Conservation (phyloP, 2,329 filamentous ascomycete species). For the Talaromyces sp. region DNA sequence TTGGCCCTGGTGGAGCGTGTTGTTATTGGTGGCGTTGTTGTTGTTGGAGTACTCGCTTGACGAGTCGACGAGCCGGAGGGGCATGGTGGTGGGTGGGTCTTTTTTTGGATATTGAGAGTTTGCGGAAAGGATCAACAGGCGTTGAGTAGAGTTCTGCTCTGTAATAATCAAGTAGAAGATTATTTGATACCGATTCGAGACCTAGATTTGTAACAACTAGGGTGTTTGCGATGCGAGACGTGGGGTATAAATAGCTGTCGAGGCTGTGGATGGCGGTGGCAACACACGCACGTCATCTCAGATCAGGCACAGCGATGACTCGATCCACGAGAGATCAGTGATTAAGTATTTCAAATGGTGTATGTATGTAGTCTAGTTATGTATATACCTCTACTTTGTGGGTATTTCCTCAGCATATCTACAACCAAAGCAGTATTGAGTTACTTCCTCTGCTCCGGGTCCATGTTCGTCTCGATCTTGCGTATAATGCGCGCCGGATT, state of each 20-base stretch:
- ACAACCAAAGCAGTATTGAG: no score
- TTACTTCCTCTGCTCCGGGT: background rate
- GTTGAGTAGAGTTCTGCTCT: background rate
- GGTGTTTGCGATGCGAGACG: background rate
- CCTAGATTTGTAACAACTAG: background rate
- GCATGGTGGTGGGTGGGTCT: background rate
- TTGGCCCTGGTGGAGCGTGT: background rate
- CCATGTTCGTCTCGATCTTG: slow-evolving; percentile 34
- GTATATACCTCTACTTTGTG: background rate
- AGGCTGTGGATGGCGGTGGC: background rate
- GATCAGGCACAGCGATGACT: background rate
- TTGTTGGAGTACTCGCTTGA: background rate
- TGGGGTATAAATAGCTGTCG: background rate
- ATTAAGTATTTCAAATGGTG: no score
- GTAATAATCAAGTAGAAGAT: background rate
- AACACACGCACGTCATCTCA: background rate
- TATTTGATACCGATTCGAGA: background rate
- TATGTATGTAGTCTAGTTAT: no score
- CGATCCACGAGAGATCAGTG: background rate
- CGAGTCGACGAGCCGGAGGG: background rate
- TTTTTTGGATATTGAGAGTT: background rate
- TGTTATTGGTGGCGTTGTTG: background rate
- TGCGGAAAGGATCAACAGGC: background rate
- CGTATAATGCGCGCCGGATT: slow-evolving; percentile 37
- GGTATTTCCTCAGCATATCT: background rate